These are phyloP conservation scores for Candida mesenterica DNA, from an alignment of 1,139 yeast species.

Conservation along the genomic window DNA sequence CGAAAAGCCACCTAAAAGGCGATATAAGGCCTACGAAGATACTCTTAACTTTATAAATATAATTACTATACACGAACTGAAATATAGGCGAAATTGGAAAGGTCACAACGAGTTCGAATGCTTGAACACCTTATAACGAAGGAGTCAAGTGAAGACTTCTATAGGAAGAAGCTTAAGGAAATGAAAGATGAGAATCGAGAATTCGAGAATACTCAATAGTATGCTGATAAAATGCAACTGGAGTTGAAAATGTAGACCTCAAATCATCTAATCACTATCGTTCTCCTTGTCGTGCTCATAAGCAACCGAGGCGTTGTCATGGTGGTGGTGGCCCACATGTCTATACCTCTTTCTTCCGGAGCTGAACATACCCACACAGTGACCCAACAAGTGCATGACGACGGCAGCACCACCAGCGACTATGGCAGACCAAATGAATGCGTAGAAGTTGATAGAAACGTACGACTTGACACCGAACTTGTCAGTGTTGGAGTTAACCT, in stretches of 20 bases:
- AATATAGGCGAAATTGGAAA: too few species aligned
- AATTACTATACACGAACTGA: background rate
- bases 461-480: slow-evolving; percentile 36
- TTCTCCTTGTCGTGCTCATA: slow-evolving; percentile 22
- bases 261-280: slow-evolving; percentile 1
- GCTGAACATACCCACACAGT: slow-evolving; percentile 43
- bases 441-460: slow-evolving; percentile 43
- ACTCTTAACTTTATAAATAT: too few species aligned
- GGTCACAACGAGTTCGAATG: too few species aligned
- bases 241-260: too few species aligned
- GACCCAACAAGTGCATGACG: slow-evolving; percentile 39
- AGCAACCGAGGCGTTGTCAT: slow-evolving; percentile 22
- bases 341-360: slow-evolving; percentile 34
- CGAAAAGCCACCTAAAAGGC: too few species aligned
- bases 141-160: too few species aligned
- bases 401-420: slow-evolving; percentile 37
- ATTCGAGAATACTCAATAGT: too few species aligned
- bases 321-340: slow-evolving; percentile 7
- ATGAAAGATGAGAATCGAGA: background rate
- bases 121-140: too few species aligned
- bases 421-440: slow-evolving; percentile 41
- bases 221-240: too few species aligned
- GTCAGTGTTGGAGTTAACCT: slow-evolving; percentile 31
- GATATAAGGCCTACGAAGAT: too few species aligned
- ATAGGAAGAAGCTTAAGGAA: background rate